phyloP scores from a whole-genome alignment of 2,329 filamentous ascomycete genomes.

The Colletotrichum cuscutae region DNA sequence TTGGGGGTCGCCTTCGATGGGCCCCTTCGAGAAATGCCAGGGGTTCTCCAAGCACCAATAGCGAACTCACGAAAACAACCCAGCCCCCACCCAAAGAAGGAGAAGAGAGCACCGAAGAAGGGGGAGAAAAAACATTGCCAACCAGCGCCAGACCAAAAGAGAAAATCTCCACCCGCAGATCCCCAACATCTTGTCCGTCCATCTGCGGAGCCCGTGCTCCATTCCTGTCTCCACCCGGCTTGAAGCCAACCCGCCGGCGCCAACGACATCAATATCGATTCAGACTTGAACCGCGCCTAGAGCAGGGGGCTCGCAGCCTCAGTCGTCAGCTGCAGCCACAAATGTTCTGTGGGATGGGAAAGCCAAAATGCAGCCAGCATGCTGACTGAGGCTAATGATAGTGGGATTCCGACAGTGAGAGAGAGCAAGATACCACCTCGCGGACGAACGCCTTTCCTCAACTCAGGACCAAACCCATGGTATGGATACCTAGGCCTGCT shows the following conservation, averaged over 20 bases:
- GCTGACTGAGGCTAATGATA: neutral
- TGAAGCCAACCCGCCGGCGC: neutral
- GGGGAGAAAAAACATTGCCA: slow-evolving; percentile 28
- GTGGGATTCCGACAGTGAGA: neutral
- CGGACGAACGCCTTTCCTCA: neutral
- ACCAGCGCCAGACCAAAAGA: slow-evolving; percentile 31
- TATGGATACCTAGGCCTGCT: neutral
- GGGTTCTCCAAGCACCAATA: slow-evolving; percentile 17
- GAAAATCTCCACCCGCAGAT: slow-evolving; percentile 48
- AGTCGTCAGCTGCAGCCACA: neutral
- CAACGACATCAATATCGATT: slow-evolving; percentile 11
- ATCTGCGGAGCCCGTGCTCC: slow-evolving; percentile 23
- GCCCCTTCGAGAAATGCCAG: slow-evolving; percentile 34
- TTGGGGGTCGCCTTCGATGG: slow-evolving; percentile 32
- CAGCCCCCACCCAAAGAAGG: slow-evolving; percentile 12
- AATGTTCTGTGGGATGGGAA: neutral
- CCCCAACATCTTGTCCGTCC: slow-evolving; percentile 56
- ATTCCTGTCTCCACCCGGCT: neutral
- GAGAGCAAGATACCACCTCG: neutral
- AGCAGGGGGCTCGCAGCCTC: neutral
- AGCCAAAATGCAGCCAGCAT: no score
- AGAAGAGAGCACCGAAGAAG: slow-evolving; percentile 11
- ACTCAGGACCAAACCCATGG: slow-evolving; percentile 12
- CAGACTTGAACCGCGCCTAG: neutral
- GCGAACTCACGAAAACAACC: slow-evolving; percentile 6